These are phyloP conservation scores for Thelonectria discophora DNA, from an alignment of 2,329 filamentous ascomycete genomes.

Conservation along the genomic window DNA sequence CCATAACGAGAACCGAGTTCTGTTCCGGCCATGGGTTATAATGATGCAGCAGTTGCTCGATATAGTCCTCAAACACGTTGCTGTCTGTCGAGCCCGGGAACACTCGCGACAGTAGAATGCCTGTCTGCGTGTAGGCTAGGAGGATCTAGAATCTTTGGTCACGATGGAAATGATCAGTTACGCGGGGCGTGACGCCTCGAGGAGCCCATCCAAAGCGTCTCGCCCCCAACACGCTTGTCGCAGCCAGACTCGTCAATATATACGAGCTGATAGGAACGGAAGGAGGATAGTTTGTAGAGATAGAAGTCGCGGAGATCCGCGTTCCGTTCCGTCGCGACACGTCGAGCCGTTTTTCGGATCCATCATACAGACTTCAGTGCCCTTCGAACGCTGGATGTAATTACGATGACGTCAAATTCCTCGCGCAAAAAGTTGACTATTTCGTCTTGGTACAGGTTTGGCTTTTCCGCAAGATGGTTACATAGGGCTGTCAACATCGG, in stretches of 20 bases:
- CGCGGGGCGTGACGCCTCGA: constrained; percentile 13
- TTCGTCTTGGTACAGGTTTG: not conserved
- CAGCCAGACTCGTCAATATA: too few relatives aligned
- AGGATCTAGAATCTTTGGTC: constrained; percentile 37
- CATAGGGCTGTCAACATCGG: constrained; percentile 12
- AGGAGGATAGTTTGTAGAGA: constrained; percentile 10
- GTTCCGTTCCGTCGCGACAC: constrained; percentile 10
- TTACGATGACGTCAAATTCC: constrained; percentile 12
- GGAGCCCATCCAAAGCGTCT: constrained; percentile 9
- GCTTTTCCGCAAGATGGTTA: constrained; percentile 7
- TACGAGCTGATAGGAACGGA: not conserved
- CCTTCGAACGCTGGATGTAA: constrained; percentile 7
- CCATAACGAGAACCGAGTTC: constrained; percentile 3
- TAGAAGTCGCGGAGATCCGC: constrained; percentile 16
- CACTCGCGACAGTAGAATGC: not conserved
- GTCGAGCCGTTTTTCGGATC: constrained; percentile 6
- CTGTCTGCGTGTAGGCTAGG: constrained; percentile 36
- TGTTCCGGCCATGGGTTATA: not conserved
- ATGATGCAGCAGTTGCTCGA: constrained; percentile 3
- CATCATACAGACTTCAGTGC: constrained; percentile 9
- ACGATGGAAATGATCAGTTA: constrained; percentile 30
- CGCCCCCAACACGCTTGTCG: not conserved
- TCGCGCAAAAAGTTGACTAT: constrained; percentile 11
- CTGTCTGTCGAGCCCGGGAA: constrained; percentile 1
- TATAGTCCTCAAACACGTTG: not conserved